A percentile compares a stretch with the other conserved stretches of the same genome.
Evolutionary conservation across 1,139 yeast genomes (phyloP).

Genomic region (Kurtzmaniella natalensis): DNA sequence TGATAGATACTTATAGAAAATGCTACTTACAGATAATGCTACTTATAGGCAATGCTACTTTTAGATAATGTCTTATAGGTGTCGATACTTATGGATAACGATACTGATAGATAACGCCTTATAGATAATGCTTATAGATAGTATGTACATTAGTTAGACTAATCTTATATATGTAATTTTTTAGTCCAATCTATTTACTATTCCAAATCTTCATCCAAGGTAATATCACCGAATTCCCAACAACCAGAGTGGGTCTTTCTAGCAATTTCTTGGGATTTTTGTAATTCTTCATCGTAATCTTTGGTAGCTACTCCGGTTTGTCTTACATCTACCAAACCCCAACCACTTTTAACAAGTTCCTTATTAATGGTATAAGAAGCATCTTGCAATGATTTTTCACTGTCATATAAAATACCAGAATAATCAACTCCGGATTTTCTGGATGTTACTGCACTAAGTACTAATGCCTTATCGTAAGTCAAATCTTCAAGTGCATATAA

Average conservation of each 20-base stretch:
- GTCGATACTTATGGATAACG: too few species aligned
- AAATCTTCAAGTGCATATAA: slow-evolving; percentile 53
- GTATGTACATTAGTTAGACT: too few species aligned
- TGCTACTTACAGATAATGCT: too few species aligned
- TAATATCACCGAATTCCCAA: slow-evolving; percentile 80
- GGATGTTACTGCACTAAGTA: slow-evolving; percentile 44
- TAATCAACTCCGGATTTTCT: slow-evolving; percentile 28
- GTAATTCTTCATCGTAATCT: slow-evolving; percentile 35
- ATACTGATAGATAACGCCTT: too few species aligned
- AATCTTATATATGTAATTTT: too few species aligned
- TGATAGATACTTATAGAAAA: too few species aligned
- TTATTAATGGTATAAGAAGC: slow-evolving; percentile 61
- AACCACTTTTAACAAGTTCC: slow-evolving; percentile 59
- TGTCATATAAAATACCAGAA: slow-evolving; percentile 56
- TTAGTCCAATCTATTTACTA: too few species aligned
- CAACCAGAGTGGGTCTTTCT: slow-evolving; percentile 57
- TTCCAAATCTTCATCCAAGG: slow-evolving; percentile 49
- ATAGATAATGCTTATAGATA: too few species aligned
- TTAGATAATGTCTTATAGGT: too few species aligned
- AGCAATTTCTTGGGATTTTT: slow-evolving; percentile 45
- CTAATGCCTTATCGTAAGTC: slow-evolving; percentile 52
- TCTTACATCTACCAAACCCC: slow-evolving; percentile 53
- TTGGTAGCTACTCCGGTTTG: slow-evolving; percentile 29
- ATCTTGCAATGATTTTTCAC: slow-evolving; percentile 53
- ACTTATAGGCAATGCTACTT: too few species aligned